These are phyloP conservation scores for Priceomyces haplophilus DNA, from an alignment of 805 yeast genomes.

Conservation along the genomic window DNA sequence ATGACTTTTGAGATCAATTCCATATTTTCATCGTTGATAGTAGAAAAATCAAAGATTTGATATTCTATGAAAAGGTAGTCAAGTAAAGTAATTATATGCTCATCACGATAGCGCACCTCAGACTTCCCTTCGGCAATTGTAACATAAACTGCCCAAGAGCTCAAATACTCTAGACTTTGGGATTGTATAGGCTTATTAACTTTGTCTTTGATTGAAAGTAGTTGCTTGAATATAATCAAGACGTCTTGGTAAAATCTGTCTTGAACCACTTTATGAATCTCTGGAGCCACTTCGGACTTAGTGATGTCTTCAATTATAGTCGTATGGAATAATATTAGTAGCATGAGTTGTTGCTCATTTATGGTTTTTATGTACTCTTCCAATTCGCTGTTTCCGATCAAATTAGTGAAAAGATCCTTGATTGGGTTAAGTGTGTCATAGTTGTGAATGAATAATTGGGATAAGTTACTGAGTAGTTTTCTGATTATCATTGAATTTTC, in stretches of 20 bases:
- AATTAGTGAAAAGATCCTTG: constrained; percentile 11
- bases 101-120: constrained; percentile 25
- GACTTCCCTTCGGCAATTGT: constrained; percentile 35
- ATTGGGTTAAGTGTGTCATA: constrained; percentile 34
- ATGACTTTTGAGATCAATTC: constrained; percentile 24
- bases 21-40: constrained; percentile 9
- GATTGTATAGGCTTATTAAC: constrained; percentile 11
- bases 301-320: constrained; percentile 52
- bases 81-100: constrained; percentile 23
- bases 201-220: constrained; percentile 8
- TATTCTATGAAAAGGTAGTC: constrained; percentile 18
- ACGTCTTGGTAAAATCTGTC: constrained; percentile 27
- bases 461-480: constrained; percentile 56
- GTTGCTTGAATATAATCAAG: constrained; percentile 15
- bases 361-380: constrained; percentile 5
- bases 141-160: constrained; percentile 37
- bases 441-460: constrained; percentile 44
- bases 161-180: constrained; percentile 24
- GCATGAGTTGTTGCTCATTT: constrained; percentile 12
- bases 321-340: constrained; percentile 36
- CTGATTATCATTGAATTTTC: constrained; percentile 42
- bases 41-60: constrained; percentile 3
- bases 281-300: constrained; percentile 28
- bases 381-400: constrained; percentile 4
- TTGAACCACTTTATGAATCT: constrained; percentile 39